These are phyloP conservation scores for Prunus salicina DNA, from an alignment of 306 rosid species.

Conservation along the genomic window DNA sequence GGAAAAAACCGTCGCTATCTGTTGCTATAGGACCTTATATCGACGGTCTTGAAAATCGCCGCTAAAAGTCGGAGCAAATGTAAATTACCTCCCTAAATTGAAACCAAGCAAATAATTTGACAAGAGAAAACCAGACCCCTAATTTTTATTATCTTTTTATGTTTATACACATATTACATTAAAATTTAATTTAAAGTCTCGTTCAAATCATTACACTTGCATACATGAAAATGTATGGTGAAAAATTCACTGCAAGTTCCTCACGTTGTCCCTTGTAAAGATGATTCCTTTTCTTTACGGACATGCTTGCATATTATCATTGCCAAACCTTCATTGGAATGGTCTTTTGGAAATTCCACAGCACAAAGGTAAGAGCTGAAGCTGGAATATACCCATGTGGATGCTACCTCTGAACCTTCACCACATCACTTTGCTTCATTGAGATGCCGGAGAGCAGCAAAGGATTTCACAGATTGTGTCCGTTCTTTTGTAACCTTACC, in stretches of 20 bases:
- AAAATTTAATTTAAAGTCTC: too few species aligned
- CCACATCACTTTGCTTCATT: conserved; percentile 26
- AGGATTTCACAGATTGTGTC: conserved; percentile 28
- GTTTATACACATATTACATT: too few species aligned
- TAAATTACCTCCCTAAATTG: too few species aligned
- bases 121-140: too few species aligned
- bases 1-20: too few species aligned
- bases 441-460: conserved; percentile 29
- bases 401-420: conserved; percentile 72
- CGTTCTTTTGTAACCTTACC: conserved; percentile 52
- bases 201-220: not conserved
- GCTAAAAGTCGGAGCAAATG: too few species aligned
- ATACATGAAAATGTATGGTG: not conserved
- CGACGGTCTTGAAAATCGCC: too few species aligned
- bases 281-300: conserved; percentile 42
- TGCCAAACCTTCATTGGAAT: conserved; percentile 42
- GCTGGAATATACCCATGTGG: conserved; percentile 89
- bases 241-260: not conserved
- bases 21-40: too few species aligned
- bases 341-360: conserved; percentile 72
- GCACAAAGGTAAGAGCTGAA: conserved; percentile 82
- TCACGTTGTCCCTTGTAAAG: conserved; percentile 35
- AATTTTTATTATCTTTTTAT: too few species aligned
- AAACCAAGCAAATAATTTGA: too few species aligned
- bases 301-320: conserved; percentile 35